These are phyloP conservation scores for Rhodotorula sp. DNA, from an alignment of 1,284 basidiomycete genomes.

Conservation along the genomic window DNA sequence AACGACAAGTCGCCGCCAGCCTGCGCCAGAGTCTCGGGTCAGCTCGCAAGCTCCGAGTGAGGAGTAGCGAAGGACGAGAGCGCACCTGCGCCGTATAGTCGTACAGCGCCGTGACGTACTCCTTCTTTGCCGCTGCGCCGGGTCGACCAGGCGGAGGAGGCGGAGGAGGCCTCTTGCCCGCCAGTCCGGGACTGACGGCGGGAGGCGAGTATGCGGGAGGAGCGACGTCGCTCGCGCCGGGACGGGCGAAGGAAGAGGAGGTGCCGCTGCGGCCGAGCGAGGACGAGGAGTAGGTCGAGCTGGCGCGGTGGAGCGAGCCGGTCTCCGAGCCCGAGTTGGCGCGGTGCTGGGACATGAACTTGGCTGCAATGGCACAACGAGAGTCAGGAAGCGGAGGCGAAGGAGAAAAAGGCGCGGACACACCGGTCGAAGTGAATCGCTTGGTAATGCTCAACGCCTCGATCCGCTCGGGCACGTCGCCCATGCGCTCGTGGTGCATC, in stretches of 20 bases:
- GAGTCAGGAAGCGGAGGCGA: conserved; percentile 22
- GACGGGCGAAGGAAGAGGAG: not conserved
- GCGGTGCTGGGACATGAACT: conserved; percentile 47
- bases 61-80: conserved; percentile 5
- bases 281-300: conserved; percentile 51
- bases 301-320: conserved; percentile 14
- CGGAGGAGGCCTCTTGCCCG: conserved; percentile 75
- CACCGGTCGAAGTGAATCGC: conserved; percentile 77
- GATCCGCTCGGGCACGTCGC: conserved; percentile 35
- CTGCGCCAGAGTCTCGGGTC: conserved; percentile 51
- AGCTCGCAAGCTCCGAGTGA: conserved; percentile 10
- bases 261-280: conserved; percentile 55
- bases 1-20: conserved; percentile 93
- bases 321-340: conserved; percentile 40
- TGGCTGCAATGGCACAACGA: conserved; percentile 43
- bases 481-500: conserved; percentile 36
- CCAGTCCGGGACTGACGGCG: conserved; percentile 49
- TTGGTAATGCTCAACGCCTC: conserved; percentile 60
- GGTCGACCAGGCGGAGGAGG: conserved; percentile 75
- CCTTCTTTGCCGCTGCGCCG: conserved; percentile 47
- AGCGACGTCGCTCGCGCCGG: conserved; percentile 16
- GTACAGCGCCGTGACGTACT: conserved; percentile 88
- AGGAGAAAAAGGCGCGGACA: conserved; percentile 46
- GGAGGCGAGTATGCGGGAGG: conserved; percentile 49
- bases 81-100: conserved; percentile 74